Evolutionary conservation across 768 basidiomycete species (phyloP).

Genomic region (Termitomyces sp.): DNA sequence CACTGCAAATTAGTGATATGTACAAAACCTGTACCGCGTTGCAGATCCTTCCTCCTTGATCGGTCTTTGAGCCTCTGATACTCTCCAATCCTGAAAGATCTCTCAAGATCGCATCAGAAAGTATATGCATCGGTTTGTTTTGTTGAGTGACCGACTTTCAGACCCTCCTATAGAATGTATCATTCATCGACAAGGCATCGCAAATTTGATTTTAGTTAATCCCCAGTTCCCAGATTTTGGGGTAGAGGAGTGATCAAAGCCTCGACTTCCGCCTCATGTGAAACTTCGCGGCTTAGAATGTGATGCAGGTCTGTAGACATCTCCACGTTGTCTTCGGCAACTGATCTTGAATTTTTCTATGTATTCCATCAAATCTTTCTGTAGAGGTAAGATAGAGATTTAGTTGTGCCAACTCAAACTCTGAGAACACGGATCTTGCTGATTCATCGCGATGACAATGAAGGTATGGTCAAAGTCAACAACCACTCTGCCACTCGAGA

Average conservation of each 20-base stretch:
- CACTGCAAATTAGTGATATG: neutral
- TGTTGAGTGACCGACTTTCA: neutral
- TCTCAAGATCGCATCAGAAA: neutral
- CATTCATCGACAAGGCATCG: neutral
- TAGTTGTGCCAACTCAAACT: neutral
- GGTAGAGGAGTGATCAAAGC: neutral
- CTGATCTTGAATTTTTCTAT: neutral
- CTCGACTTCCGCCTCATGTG: neutral
- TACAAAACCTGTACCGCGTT: neutral
- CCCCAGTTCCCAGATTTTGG: neutral
- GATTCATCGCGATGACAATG: neutral
- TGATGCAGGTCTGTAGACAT: neutral
- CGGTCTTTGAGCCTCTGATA: neutral
- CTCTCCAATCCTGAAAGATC: neutral
- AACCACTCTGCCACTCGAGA: neutral
- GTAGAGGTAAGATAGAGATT: neutral
- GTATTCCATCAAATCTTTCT: neutral
- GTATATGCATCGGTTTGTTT: neutral
- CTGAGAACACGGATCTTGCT: neutral
- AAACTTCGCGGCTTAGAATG: neutral
- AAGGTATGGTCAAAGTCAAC: neutral
- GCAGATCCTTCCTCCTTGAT: neutral
- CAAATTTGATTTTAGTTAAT: neutral
- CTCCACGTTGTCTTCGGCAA: neutral
- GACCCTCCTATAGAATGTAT: neutral